Base-by-base conservation (phyloP, 345 rosid genomes). In the Rhodomyrtus tomentosa region DNA sequence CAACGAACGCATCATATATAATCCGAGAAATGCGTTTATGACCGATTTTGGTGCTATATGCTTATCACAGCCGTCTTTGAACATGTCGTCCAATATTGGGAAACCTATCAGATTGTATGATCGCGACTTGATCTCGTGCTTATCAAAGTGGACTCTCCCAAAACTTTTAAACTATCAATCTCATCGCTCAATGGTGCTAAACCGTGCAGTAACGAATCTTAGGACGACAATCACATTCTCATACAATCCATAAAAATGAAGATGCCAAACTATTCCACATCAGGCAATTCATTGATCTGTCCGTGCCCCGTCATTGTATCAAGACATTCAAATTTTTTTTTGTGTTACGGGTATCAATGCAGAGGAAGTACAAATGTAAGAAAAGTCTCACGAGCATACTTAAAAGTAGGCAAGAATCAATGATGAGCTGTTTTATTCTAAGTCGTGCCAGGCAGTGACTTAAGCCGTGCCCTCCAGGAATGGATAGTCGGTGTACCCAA, bases 401-500 rank as follows among this genome's bases (percentile, higher is more conserved):
- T 80, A 15, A 80, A 49, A 48, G 52, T 24, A 48, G 52, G 32
- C 55, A 48, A 48, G 82, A n/a, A 80, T 80, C 55, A 80, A 80
- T 50, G 55, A 25, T 49, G 51, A n/a, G 55, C 24, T n/a, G 55
- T 21, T 80, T 16, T 68, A 68, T 16, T 68, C 76, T 24, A 18
- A 32, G 76, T 18, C 45, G 4, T 21, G 45, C 7, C 22, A 22
- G 12, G 38, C 53, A 14, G 51, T 49, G 82, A 73, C 45, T 80
- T 86, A 88, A 76, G 81, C 36, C 59, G 24, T 49, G 55, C 40
- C 20, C 72, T 91, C 93, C 4, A 93, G 93, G 82, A 93, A 93
- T 27, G 98, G 95, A 83, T 93, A 93, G 88, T 95, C 95, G 5
- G 95, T 90, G 82, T 93, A 95, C 85, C 98, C 98, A 48, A 92